Conservation (phyloP, 2,329 filamentous ascomycete species). For the Coniella lustricola region DNA sequence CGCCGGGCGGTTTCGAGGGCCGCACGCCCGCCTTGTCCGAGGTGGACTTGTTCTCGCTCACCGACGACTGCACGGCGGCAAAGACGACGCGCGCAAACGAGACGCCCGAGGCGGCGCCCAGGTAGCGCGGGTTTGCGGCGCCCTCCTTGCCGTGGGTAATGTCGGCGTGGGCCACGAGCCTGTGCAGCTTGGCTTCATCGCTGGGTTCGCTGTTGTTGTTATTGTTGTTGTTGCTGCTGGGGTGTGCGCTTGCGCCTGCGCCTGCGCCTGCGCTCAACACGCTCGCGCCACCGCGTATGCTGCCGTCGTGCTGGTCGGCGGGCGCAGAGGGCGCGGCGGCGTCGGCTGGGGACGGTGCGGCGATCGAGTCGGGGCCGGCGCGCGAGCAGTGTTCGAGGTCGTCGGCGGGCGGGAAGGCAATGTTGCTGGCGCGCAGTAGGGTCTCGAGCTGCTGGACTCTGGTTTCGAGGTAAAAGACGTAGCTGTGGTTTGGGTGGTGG, state of each 20-base stretch:
- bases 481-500: too few relatives aligned
- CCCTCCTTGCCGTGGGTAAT: conserved; percentile 29
- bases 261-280: too few relatives aligned
- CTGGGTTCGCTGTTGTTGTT: conserved; percentile 43
- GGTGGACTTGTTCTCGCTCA: conserved; percentile 56
- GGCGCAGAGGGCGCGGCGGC: conserved; percentile 22
- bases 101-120: conserved; percentile 82
- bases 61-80: conserved; percentile 75
- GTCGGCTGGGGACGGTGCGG: conserved; percentile 29
- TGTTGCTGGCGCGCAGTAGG: conserved; percentile 60
- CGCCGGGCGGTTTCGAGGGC: conserved; percentile 47
- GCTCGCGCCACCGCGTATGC: conserved; percentile 20
- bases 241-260: too few relatives aligned
- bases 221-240: too few relatives aligned
- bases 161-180: conserved; percentile 52
- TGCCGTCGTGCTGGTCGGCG: conserved; percentile 28
- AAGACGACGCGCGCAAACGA: conserved; percentile 93
- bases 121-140: conserved; percentile 69
- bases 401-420: conserved; percentile 65
- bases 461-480: conserved; percentile 91
- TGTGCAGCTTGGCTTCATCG: conserved; percentile 54
- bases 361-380: conserved; percentile 31
- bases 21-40: conserved; percentile 59
- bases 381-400: conserved; percentile 59
- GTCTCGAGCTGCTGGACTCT: conserved; percentile 77